Percentiles rank a stretch among this genome's conserved stretches.
phyloP scores from a whole-genome alignment of 495 filamentous ascomycete species.

The Talaromyces liani region DNA sequence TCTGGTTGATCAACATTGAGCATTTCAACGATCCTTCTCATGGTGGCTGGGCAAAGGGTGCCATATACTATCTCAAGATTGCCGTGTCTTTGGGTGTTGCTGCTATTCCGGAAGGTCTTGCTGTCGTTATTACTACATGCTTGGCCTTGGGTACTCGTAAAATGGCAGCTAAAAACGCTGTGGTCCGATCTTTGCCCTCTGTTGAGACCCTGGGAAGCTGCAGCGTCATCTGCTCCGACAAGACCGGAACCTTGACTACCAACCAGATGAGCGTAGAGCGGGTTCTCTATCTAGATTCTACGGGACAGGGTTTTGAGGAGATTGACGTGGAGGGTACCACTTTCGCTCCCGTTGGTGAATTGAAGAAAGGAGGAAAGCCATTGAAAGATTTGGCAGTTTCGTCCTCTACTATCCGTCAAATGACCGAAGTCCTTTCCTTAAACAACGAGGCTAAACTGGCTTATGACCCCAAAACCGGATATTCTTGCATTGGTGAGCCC shows the following conservation, averaged over 20 bases:
- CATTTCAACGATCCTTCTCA: conserved; percentile 94
- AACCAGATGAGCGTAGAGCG: conserved; percentile 99
- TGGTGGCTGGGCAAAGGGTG: conserved; percentile 93
- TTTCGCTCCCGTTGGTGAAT: conserved; percentile 75
- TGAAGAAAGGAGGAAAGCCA: conserved; percentile 58
- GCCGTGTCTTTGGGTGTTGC: conserved; percentile 97
- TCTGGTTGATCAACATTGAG: conserved; percentile 97
- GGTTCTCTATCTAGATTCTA: conserved; percentile 70
- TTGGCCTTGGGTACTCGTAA: conserved; percentile 90
- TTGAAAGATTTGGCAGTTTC: conserved; percentile 61
- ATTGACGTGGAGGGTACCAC: conserved; percentile 90
- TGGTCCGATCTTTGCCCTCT: conserved; percentile 90
- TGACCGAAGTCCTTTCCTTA: conserved; percentile 79
- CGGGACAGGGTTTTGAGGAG: conserved; percentile 73
- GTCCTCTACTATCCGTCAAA: conserved; percentile 73
- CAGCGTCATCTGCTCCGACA: conserved; percentile 99
- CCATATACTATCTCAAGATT: conserved; percentile 99
- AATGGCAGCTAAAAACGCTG: conserved; percentile 97
- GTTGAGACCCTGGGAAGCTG: conserved; percentile 98
- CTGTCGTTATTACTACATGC: conserved; percentile 97
- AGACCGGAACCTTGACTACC: conserved; percentile 96
- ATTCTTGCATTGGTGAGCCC: conserved; percentile 86
- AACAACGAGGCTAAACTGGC: conserved; percentile 87
- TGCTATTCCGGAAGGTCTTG: conserved; percentile 94
- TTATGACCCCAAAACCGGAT: conserved; percentile 67